Conservation (phyloP, 805 yeast genomes). For the Jamesozyma gamospora region DNA sequence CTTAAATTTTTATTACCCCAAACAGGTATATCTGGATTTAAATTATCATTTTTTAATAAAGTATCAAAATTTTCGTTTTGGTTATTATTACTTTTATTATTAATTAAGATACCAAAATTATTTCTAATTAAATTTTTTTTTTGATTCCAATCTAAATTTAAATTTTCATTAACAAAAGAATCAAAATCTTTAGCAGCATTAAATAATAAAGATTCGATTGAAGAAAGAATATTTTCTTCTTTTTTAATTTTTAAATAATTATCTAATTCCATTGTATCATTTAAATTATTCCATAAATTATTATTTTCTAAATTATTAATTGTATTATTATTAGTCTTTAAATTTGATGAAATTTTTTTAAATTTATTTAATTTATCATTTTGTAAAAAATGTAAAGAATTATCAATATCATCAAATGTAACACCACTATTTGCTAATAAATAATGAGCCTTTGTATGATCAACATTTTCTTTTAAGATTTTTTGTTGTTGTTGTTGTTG, state of each 20-base stretch:
- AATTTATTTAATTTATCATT: neutral
- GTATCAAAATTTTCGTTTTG: conserved; percentile 4
- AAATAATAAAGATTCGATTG: conserved; percentile 71
- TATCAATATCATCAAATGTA: conserved; percentile 72
- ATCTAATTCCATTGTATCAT: conserved; percentile 39
- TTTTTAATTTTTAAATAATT: conserved; percentile 56
- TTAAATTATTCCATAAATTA: neutral
- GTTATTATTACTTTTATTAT: conserved; percentile 23
- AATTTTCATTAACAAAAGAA: conserved; percentile 55
- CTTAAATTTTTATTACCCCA: conserved; percentile 7
- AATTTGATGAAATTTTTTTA: neutral
- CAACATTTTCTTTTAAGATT: too few relatives aligned
- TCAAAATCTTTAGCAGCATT: conserved; percentile 80
- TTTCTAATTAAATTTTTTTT: conserved; percentile 66
- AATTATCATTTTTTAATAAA: neutral
- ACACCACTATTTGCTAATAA: conserved; percentile 83
- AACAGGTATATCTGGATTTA: conserved; percentile 1
- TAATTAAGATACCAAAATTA: conserved; percentile 50
- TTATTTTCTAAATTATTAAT: neutral
- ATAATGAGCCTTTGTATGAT: conserved; percentile 71
- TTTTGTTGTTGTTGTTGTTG: neutral
- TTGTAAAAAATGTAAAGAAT: conserved; percentile 35
- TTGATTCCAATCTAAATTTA: conserved; percentile 76
- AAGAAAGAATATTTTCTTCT: conserved; percentile 70
- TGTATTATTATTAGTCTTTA: neutral